These are phyloP conservation scores for Aspergillus chevalieri DNA, from an alignment of 2,329 filamentous ascomycete genomes.

Conservation along the genomic window DNA sequence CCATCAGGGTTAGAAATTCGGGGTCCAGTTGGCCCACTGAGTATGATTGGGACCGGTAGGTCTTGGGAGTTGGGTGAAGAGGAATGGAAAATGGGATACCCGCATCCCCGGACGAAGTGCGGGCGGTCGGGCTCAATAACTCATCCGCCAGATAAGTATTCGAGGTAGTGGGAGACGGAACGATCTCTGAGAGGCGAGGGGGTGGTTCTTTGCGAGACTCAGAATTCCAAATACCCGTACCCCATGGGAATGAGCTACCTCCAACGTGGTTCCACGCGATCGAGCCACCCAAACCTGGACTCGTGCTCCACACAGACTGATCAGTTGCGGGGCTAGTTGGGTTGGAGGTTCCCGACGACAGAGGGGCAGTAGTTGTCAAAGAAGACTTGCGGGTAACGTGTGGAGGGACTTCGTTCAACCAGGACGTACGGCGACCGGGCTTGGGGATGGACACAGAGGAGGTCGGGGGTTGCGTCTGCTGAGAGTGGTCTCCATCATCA, in stretches of 20 bases:
- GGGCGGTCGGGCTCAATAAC: slow-evolving; percentile 46
- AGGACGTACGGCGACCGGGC: slow-evolving; percentile 68
- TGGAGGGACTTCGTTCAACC: slow-evolving; percentile 76
- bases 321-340: slow-evolving; percentile 74
- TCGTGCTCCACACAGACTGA: slow-evolving; percentile 40
- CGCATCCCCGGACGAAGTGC: slow-evolving; percentile 46
- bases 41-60: slow-evolving; percentile 92
- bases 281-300: slow-evolving; percentile 33
- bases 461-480: slow-evolving; percentile 46
- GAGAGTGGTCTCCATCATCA: slow-evolving; percentile 71
- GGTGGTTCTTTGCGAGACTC: slow-evolving; percentile 70
- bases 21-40: slow-evolving; percentile 85
- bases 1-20: slow-evolving; percentile 42
- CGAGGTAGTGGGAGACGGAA: slow-evolving; percentile 66
- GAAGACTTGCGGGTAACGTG: slow-evolving; percentile 67
- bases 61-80: slow-evolving; percentile 83
- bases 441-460: slow-evolving; percentile 48
- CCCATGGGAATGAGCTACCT: slow-evolving; percentile 58
- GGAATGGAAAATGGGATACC: slow-evolving; percentile 78
- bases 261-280: slow-evolving; percentile 42
- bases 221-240: slow-evolving; percentile 74
- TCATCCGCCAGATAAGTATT: slow-evolving; percentile 49
- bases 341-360: slow-evolving; percentile 74
- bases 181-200: slow-evolving; percentile 65
- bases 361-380: slow-evolving; percentile 62